Evolutionary conservation across 805 yeast genomes (phyloP).

Genomic region (Kregervanrija fluxuum): DNA sequence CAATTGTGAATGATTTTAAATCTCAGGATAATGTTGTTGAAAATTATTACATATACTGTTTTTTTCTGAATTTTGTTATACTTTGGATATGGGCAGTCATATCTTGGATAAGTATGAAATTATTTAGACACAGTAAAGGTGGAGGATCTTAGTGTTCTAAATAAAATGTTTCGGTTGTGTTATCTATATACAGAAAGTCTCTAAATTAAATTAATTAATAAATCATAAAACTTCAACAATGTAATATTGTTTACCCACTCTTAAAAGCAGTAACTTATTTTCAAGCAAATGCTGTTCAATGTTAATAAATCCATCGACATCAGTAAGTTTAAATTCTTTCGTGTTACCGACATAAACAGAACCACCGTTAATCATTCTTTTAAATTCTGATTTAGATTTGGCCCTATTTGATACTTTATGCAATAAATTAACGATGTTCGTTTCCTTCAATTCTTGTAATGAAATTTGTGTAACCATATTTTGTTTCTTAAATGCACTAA

Average conservation of each 20-base stretch:
- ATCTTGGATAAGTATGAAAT: constrained; percentile 76
- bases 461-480: constrained; percentile 39
- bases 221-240: constrained; percentile 37
- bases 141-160: constrained; percentile 25
- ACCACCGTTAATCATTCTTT: constrained; percentile 55
- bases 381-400: constrained; percentile 29
- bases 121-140: constrained; percentile 74
- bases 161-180: too few relatives aligned
- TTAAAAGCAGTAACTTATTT: constrained; percentile 50
- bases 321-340: constrained; percentile 38
- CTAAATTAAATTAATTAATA: too few relatives aligned
- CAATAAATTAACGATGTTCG: constrained; percentile 46
- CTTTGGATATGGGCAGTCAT: constrained; percentile 64
- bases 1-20: constrained; percentile 3
- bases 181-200: too few relatives aligned
- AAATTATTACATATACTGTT: constrained; percentile 25
- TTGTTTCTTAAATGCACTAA: constrained; percentile 51
- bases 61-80: constrained; percentile 27
- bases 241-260: constrained; percentile 69
- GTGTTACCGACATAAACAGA: constrained; percentile 66
- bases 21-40: constrained; percentile 12
- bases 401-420: constrained; percentile 41
- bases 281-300: constrained; percentile 45
- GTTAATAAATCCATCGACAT: constrained; percentile 42
- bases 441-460: constrained; percentile 23